A percentile compares a stretch with the other conserved stretches of the same genome.
phyloP scores from a whole-genome alignment of 192 early-diverging fungal species.

The Umbelopsis sp. region DNA sequence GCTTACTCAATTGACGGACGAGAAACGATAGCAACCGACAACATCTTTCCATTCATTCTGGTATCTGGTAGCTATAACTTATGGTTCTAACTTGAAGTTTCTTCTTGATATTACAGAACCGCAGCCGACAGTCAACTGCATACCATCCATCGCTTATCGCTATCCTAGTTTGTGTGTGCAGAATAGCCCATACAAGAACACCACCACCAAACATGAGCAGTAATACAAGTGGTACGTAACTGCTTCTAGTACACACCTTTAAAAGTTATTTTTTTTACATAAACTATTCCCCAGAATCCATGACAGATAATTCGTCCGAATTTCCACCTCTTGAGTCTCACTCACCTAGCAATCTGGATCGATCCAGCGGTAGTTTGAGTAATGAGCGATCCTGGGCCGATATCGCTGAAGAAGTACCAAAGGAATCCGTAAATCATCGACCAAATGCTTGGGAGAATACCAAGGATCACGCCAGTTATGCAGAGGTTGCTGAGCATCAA shows the following conservation, averaged over 20 bases:
- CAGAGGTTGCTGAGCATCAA: constrained; percentile 28
- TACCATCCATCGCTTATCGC: background rate
- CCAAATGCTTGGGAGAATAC: constrained; percentile 3
- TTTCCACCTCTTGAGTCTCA: background rate
- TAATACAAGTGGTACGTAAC: background rate
- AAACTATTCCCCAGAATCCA: background rate
- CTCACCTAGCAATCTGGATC: background rate
- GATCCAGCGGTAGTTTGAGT: background rate
- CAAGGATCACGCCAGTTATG: constrained; percentile 22
- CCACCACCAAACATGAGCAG: background rate
- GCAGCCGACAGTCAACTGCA: background rate
- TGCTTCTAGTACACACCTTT: background rate
- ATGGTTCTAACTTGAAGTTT: too few species aligned
- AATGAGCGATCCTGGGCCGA: background rate
- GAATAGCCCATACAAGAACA: background rate
- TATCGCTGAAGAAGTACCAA: constrained; percentile 3
- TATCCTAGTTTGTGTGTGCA: background rate
- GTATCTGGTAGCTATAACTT: too few species aligned
- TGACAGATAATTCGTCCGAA: background rate
- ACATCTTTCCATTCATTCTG: too few species aligned
- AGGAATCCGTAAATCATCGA: background rate
- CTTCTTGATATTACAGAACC: background rate
- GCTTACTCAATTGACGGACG: too few species aligned
- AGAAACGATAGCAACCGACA: too few species aligned
- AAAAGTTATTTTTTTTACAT: background rate